These are phyloP conservation scores for Russula emetica DNA, from an alignment of 768 basidiomycete species.

Conservation along the genomic window DNA sequence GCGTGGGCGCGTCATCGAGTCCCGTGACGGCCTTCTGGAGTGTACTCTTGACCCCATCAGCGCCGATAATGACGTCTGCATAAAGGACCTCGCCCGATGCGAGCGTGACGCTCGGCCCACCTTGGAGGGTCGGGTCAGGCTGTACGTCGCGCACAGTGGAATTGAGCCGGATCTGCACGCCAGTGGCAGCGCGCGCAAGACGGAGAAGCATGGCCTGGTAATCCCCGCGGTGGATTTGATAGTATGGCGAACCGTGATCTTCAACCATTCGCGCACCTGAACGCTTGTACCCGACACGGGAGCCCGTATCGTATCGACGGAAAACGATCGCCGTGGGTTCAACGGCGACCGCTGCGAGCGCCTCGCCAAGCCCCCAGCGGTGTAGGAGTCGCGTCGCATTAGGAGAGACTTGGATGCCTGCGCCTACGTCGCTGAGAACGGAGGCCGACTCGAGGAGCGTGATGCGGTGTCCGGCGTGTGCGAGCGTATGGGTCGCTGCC, in stretches of 20 bases:
- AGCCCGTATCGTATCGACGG: slow-evolving; percentile 37
- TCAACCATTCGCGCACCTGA: slow-evolving; percentile 35
- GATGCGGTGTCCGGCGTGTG: slow-evolving; percentile 40
- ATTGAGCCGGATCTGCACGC: slow-evolving; percentile 35
- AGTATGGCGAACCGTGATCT: slow-evolving; percentile 40
- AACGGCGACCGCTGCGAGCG: slow-evolving; percentile 35
- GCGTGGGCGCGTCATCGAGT: slow-evolving; percentile 39
- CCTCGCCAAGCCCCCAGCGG: slow-evolving; percentile 35
- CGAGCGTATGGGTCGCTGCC: slow-evolving; percentile 39
- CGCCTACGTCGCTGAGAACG: slow-evolving; percentile 40
- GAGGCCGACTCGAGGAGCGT: slow-evolving; percentile 39
- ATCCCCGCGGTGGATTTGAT: slow-evolving; percentile 44
- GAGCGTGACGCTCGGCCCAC: slow-evolving; percentile 36
- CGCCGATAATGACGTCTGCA: slow-evolving; percentile 39
- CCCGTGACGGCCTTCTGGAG: slow-evolving; percentile 48
- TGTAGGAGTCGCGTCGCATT: slow-evolving; percentile 38
- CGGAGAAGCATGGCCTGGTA: slow-evolving; percentile 40
- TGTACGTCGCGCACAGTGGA: slow-evolving; percentile 34
- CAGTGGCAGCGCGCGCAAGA: slow-evolving; percentile 32
- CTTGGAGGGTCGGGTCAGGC: slow-evolving; percentile 30
- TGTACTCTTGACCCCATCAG: slow-evolving; percentile 46
- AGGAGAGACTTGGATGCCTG: slow-evolving; percentile 43
- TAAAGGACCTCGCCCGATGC: slow-evolving; percentile 36
- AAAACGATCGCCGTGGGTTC: slow-evolving; percentile 39
- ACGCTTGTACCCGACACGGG: slow-evolving; percentile 38